These are phyloP conservation scores for Aspergillus proliferans DNA, from an alignment of 2,329 filamentous ascomycete species.

Conservation along the genomic window DNA sequence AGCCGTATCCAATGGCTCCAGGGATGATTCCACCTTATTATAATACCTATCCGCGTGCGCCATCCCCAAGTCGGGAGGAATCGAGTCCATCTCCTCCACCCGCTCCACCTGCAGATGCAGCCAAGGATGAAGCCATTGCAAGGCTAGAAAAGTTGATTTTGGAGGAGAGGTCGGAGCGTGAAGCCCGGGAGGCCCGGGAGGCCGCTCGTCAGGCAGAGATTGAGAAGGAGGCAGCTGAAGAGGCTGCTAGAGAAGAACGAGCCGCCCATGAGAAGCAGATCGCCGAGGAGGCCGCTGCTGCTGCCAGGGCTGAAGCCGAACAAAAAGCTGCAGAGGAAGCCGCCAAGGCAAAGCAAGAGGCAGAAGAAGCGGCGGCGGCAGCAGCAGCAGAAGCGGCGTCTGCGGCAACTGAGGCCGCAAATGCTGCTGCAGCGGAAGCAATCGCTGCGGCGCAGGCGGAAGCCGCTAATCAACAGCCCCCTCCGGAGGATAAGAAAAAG, in stretches of 20 bases:
- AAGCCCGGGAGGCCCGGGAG: slow-evolving; percentile 33
- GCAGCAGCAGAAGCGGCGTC: slow-evolving; percentile 35
- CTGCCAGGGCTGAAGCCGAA: slow-evolving; percentile 45
- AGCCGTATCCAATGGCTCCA: slow-evolving; percentile 27
- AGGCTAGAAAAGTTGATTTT: slow-evolving; percentile 55
- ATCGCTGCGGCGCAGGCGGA: slow-evolving; percentile 27
- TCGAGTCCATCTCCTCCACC: slow-evolving; percentile 18
- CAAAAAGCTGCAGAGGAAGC: slow-evolving; percentile 42
- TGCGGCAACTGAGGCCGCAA: slow-evolving; percentile 32
- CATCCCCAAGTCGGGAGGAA: slow-evolving; percentile 27
- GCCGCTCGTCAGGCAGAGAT: slow-evolving; percentile 38
- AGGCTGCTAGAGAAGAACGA: slow-evolving; percentile 28
- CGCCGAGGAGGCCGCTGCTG: slow-evolving; percentile 38
- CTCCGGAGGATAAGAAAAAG: slow-evolving; percentile 56
- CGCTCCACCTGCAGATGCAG: slow-evolving; percentile 44
- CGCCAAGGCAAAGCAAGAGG: slow-evolving; percentile 41
- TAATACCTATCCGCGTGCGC: slow-evolving; percentile 28
- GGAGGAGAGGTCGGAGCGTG: slow-evolving; percentile 38
- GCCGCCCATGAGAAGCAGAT: slow-evolving; percentile 38
- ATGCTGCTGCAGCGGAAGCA: slow-evolving; percentile 30
- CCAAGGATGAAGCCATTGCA: slow-evolving; percentile 51
- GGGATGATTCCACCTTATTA: slow-evolving; percentile 34
- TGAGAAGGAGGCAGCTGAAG: slow-evolving; percentile 47
- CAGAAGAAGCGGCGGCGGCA: slow-evolving; percentile 36
- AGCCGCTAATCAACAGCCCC: slow-evolving; percentile 22